Conservation (phyloP, 1,284 basidiomycete species). For the Mixia osmundae region DNA sequence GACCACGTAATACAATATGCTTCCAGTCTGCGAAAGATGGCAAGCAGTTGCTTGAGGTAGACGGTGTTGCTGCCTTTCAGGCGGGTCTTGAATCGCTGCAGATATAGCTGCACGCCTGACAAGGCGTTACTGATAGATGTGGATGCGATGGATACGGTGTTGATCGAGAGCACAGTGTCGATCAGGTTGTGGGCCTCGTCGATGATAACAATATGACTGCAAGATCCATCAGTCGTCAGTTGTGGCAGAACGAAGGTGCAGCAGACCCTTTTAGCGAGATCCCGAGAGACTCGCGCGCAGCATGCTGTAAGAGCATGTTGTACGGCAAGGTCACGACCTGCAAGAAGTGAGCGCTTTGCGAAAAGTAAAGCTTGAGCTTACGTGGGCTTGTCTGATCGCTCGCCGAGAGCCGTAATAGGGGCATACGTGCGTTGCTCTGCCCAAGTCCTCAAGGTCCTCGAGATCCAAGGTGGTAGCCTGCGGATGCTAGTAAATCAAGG, state of each 20-base stretch:
- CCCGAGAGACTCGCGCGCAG: constrained; percentile 61
- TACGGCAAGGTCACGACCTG: constrained; percentile 80
- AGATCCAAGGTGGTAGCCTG: no score
- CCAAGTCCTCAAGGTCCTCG: constrained; percentile 65
- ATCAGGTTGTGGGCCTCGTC: constrained; percentile 73
- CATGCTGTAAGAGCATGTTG: constrained; percentile 66
- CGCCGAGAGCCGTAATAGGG: constrained; percentile 79
- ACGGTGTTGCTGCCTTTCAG: constrained; percentile 50
- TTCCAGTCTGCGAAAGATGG: constrained; percentile 41
- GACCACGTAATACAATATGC: constrained; percentile 30
- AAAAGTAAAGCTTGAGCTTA: constrained; percentile 20
- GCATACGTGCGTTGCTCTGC: constrained; percentile 44
- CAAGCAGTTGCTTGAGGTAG: constrained; percentile 53
- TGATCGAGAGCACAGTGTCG: constrained; percentile 54
- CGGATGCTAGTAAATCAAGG: constrained; percentile 63
- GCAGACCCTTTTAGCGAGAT: constrained; percentile 30
- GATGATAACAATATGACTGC: constrained; percentile 49
- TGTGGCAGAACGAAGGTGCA: background rate
- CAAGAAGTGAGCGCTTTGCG: background rate
- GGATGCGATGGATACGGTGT: constrained; percentile 44
- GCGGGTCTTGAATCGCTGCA: constrained; percentile 48
- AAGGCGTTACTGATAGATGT: constrained; percentile 38
- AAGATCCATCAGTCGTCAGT: background rate
- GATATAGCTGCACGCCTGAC: constrained; percentile 55
- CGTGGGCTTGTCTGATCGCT: constrained; percentile 75